phyloP scores from a whole-genome alignment of 257 asterid genomes.

The Penstemon barbatus region DNA sequence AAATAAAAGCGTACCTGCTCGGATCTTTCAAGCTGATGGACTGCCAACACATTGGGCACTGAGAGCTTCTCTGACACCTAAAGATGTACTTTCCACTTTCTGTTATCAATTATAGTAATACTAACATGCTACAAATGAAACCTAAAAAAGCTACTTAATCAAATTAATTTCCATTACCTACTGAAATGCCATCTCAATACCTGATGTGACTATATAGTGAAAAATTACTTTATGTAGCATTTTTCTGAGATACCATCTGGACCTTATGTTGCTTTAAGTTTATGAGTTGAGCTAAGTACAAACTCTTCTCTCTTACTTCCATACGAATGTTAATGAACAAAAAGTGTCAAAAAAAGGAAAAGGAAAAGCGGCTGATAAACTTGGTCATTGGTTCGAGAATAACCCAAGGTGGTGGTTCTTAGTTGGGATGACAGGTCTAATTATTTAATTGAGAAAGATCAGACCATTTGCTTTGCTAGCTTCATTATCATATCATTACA shows the following conservation, averaged over 20 bases:
- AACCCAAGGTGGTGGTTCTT: no score
- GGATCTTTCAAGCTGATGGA: conserved; percentile 80
- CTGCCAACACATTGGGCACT: conserved; percentile 98
- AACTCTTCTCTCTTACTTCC: neutral
- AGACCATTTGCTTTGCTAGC: no score
- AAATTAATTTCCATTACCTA: neutral
- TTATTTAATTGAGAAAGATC: no score
- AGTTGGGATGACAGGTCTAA: no score
- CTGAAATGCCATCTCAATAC: neutral
- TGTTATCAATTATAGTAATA: no score
- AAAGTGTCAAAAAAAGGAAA: neutral
- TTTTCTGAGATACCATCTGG: neutral
- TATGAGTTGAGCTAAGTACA: conserved; percentile 4
- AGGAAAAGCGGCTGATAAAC: neutral
- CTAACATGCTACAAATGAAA: no score
- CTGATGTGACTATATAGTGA: neutral
- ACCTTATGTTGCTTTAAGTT: conserved; percentile 3
- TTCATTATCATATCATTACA: no score
- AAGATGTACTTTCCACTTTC: conserved; percentile 13
- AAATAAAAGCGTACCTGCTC: conserved; percentile 48
- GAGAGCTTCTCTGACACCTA: conserved; percentile 94
- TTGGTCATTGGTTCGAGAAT: neutral
- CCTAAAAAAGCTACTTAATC: neutral
- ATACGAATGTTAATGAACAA: conserved; percentile 7
- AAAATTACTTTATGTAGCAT: no score